These are phyloP conservation scores for Ustilago sp. DNA, from an alignment of 1,284 basidiomycete species.

Conservation along the genomic window DNA sequence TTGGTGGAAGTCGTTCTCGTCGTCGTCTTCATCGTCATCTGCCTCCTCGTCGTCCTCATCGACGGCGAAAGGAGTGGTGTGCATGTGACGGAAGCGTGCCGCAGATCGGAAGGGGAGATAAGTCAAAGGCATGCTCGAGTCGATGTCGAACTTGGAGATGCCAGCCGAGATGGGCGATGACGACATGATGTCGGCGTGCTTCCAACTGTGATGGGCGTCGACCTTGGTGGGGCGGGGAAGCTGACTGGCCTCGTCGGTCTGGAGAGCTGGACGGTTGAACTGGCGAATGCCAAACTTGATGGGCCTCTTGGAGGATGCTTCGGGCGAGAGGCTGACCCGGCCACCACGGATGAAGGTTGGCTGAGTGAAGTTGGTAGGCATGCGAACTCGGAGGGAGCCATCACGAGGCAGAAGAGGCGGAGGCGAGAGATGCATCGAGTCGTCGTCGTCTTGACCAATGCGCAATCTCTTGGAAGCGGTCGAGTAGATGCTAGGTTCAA, in stretches of 20 bases:
- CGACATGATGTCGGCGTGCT: slow-evolving; percentile 28
- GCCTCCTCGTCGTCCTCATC: slow-evolving; percentile 33
- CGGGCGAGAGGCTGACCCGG: slow-evolving; percentile 49
- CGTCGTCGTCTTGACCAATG: slow-evolving; percentile 17
- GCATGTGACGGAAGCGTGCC: slow-evolving; percentile 25
- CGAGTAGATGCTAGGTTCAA: slow-evolving; percentile 2
- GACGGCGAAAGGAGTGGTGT: slow-evolving; percentile 15
- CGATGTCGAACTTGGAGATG: slow-evolving; percentile 35
- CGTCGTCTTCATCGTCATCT: slow-evolving; percentile 58
- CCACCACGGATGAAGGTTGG: slow-evolving; percentile 52
- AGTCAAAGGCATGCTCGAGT: slow-evolving; percentile 26
- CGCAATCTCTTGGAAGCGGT: slow-evolving; percentile 28
- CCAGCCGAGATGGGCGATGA: slow-evolving; percentile 43
- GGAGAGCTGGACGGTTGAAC: slow-evolving; percentile 13
- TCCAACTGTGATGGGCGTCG: slow-evolving; percentile 14
- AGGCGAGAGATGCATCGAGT: slow-evolving; percentile 39
- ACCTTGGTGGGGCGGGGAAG: slow-evolving; percentile 14
- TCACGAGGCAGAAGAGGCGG: slow-evolving; percentile 51
- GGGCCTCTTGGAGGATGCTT: slow-evolving; percentile 33
- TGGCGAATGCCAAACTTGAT: slow-evolving; percentile 32
- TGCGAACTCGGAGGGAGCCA: slow-evolving; percentile 32
- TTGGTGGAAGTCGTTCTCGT: slow-evolving; percentile 65
- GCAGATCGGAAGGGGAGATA: slow-evolving; percentile 29
- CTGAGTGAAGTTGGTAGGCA: slow-evolving; percentile 45
- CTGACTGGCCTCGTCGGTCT: slow-evolving; percentile 3